phyloP scores from a whole-genome alignment of 2,329 filamentous ascomycete species.

The Endoconidiophora laricicola region DNA sequence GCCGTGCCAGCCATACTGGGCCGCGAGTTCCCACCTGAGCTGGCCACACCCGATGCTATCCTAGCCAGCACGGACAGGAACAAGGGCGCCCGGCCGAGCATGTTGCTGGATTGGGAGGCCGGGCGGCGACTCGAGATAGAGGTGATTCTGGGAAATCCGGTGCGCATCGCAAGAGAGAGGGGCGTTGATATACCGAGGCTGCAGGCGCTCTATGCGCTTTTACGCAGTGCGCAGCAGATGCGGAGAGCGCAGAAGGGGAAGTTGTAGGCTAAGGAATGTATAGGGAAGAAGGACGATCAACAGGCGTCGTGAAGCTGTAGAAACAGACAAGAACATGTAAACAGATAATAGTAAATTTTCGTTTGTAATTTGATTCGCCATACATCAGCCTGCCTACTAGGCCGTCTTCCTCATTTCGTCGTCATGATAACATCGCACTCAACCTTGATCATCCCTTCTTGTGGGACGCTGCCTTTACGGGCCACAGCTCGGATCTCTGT shows the following conservation, averaged over 20 bases:
- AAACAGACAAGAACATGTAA: background rate
- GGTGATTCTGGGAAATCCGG: conserved; percentile 55
- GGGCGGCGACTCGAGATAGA: conserved; percentile 52
- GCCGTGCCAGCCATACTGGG: conserved; percentile 48
- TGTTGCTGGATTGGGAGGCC: conserved; percentile 55
- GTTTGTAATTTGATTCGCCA: background rate
- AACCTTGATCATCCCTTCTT: conserved; percentile 7
- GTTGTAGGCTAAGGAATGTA: background rate
- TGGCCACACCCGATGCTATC: conserved; percentile 47
- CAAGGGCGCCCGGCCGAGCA: conserved; percentile 45
- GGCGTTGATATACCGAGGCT: conserved; percentile 50
- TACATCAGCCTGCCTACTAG: background rate
- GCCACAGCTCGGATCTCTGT: background rate
- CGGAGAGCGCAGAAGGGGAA: conserved; percentile 22
- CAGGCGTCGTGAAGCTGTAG: background rate
- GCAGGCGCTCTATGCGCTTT: conserved; percentile 49
- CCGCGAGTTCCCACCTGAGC: conserved; percentile 36
- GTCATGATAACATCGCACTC: background rate
- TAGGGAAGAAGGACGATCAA: no score
- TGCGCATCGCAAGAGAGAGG: conserved; percentile 43
- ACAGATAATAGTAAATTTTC: background rate
- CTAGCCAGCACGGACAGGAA: conserved; percentile 47
- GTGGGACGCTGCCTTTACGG: background rate
- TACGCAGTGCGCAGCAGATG: conserved; percentile 43
- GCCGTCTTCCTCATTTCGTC: background rate